Evolutionary conservation across 306 rosid species (phyloP).

Genomic region (Glycine latifolia): DNA sequence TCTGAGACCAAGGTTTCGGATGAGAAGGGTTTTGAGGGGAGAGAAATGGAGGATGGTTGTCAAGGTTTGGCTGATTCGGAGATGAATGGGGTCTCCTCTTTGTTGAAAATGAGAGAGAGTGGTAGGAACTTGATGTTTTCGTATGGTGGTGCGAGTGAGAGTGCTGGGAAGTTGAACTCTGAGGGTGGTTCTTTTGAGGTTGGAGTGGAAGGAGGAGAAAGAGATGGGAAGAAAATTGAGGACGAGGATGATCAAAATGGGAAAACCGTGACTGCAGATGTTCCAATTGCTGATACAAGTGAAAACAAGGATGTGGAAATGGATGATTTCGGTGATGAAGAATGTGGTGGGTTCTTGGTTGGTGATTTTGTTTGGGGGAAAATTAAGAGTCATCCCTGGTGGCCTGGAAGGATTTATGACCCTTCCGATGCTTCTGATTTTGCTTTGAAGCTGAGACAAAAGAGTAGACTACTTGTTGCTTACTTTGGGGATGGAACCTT

Average conservation of each 20-base stretch:
- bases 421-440: constrained; percentile 67
- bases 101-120: constrained; percentile 60
- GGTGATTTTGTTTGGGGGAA: constrained; percentile 92
- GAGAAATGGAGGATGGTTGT: constrained; percentile 43
- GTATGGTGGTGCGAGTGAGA: constrained; percentile 30
- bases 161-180: constrained; percentile 45
- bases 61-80: constrained; percentile 58
- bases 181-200: constrained; percentile 25
- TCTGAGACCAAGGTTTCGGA: constrained; percentile 42
- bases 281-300: constrained; percentile 49
- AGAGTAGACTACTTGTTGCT: constrained; percentile 63
- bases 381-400: constrained; percentile 80
- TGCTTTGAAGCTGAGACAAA: constrained; percentile 64
- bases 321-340: constrained; percentile 52
- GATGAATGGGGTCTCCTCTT: constrained; percentile 61
- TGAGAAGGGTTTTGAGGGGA: constrained; percentile 28
- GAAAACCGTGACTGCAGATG: constrained; percentile 47
- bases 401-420: constrained; percentile 77
- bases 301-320: constrained; percentile 55
- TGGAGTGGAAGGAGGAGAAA: constrained; percentile 24
- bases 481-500: constrained; percentile 83
- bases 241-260: constrained; percentile 41
- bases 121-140: constrained; percentile 29
- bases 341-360: constrained; percentile 49
- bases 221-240: constrained; percentile 32